Percentiles rank a stretch among this genome's conserved stretches.
phyloP scores from a whole-genome alignment of 192 early-diverging fungal species.

The Coemansia asiatica region DNA sequence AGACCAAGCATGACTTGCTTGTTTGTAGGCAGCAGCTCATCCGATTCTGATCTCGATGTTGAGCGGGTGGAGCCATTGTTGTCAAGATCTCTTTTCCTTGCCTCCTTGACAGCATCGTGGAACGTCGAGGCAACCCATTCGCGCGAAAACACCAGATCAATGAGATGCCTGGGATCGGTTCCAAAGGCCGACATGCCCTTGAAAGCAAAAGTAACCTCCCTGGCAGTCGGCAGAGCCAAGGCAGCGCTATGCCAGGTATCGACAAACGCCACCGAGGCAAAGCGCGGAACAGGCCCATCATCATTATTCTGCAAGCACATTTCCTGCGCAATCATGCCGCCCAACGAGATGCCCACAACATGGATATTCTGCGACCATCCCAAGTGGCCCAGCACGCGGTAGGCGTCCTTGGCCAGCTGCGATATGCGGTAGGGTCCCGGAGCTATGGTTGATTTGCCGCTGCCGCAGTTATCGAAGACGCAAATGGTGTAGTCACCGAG shows the following conservation, averaged over 20 bases:
- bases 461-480: conserved; percentile 85
- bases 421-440: conserved; percentile 57
- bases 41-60: not conserved
- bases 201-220: conserved; percentile 46
- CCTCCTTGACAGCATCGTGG: conserved; percentile 14
- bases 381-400: conserved; percentile 67
- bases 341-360: conserved; percentile 81
- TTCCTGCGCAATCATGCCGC: conserved; percentile 84
- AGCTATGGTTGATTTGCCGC: conserved; percentile 56
- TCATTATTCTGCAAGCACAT: conserved; percentile 48
- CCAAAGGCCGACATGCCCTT: conserved; percentile 46
- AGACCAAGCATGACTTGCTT: conserved; percentile 23
- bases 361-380: conserved; percentile 72
- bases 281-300: not conserved
- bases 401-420: conserved; percentile 78
- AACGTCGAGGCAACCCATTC: conserved; percentile 28
- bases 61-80: not conserved
- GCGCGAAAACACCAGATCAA: conserved; percentile 47
- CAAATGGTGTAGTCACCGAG: conserved; percentile 69
- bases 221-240: conserved; percentile 43
- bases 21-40: conserved; percentile 14
- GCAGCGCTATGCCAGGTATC: conserved; percentile 51
- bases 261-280: conserved; percentile 38
- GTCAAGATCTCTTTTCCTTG: not conserved
- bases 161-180: conserved; percentile 30